Evolutionary conservation across 2,329 filamentous ascomycete species (phyloP).

Genomic region (Nectriaceae sp.): DNA sequence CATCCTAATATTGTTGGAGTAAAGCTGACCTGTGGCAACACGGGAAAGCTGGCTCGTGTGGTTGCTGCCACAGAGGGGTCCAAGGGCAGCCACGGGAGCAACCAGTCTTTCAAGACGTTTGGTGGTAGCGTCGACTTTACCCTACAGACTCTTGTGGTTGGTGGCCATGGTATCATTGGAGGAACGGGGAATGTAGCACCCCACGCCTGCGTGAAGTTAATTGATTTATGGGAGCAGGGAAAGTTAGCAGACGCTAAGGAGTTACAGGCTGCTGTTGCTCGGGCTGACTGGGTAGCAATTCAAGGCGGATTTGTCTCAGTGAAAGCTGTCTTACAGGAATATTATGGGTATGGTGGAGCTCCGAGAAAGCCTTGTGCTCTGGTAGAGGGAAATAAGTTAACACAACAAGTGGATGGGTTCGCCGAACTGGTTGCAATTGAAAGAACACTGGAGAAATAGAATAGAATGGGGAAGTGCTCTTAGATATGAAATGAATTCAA

Average conservation of each 20-base stretch:
- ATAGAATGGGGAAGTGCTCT: too few relatives aligned
- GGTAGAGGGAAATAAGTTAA: conserved; percentile 28
- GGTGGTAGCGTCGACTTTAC: conserved; percentile 76
- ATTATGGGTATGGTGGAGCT: conserved; percentile 65
- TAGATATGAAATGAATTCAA: too few relatives aligned
- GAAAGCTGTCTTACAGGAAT: conserved; percentile 64
- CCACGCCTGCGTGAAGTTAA: conserved; percentile 62
- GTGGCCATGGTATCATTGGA: conserved; percentile 71
- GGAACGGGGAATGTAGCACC: conserved; percentile 73
- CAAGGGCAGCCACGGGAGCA: neutral
- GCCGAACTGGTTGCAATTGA: conserved; percentile 31
- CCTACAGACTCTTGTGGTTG: conserved; percentile 68
- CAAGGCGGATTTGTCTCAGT: conserved; percentile 69
- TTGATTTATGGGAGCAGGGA: conserved; percentile 62
- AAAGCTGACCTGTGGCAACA: conserved; percentile 66
- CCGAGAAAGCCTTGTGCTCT: conserved; percentile 52
- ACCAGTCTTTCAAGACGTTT: conserved; percentile 63
- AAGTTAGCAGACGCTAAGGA: conserved; percentile 59
- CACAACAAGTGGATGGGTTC: conserved; percentile 29
- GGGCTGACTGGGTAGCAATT: conserved; percentile 70
- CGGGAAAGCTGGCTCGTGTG: conserved; percentile 57
- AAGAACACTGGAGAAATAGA: conserved; percentile 6
- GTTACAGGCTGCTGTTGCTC: conserved; percentile 64
- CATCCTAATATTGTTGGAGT: conserved; percentile 62
- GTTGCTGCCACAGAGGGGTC: conserved; percentile 43